These are phyloP conservation scores for Heterobasidion parviporum DNA, from an alignment of 1,284 basidiomycete genomes.

Conservation along the genomic window DNA sequence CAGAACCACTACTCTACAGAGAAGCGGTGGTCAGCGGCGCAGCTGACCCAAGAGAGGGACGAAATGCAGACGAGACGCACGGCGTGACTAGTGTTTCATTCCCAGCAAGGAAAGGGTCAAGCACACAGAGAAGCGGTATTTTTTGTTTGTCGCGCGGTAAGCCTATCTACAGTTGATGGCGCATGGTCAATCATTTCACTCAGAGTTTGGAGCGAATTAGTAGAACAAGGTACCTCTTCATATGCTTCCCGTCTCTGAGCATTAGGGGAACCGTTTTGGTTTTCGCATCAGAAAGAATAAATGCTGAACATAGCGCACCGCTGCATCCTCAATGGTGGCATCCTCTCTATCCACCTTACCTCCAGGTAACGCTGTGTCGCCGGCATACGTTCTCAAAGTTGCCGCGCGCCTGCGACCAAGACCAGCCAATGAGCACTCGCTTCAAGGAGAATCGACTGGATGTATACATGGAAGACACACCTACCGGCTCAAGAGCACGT, in stretches of 20 bases:
- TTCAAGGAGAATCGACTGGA: background rate
- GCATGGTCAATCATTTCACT: background rate
- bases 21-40: background rate
- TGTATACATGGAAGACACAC: slow-evolving; percentile 15
- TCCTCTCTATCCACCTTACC: slow-evolving; percentile 71
- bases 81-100: slow-evolving; percentile 72
- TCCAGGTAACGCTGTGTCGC: slow-evolving; percentile 79
- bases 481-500: slow-evolving; percentile 72
- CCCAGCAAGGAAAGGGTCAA: slow-evolving; percentile 71
- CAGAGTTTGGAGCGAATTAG: background rate
- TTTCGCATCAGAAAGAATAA: background rate
- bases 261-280: background rate
- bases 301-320: slow-evolving; percentile 40
- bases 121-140: slow-evolving; percentile 63
- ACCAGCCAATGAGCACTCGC: background rate
- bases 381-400: slow-evolving; percentile 66
- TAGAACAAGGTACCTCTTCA: slow-evolving; percentile 44
- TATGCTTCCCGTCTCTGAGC: slow-evolving; percentile 66
- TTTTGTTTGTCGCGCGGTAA: slow-evolving; percentile 59
- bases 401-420: slow-evolving; percentile 50
- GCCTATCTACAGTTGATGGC: slow-evolving; percentile 51
- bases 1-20: slow-evolving; percentile 70
- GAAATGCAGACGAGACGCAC: slow-evolving; percentile 32
- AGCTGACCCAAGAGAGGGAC: background rate
- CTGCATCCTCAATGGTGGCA: slow-evolving; percentile 65